Conservation (phyloP, 2,329 filamentous ascomycete genomes). For the Diplodia corticola region DNA sequence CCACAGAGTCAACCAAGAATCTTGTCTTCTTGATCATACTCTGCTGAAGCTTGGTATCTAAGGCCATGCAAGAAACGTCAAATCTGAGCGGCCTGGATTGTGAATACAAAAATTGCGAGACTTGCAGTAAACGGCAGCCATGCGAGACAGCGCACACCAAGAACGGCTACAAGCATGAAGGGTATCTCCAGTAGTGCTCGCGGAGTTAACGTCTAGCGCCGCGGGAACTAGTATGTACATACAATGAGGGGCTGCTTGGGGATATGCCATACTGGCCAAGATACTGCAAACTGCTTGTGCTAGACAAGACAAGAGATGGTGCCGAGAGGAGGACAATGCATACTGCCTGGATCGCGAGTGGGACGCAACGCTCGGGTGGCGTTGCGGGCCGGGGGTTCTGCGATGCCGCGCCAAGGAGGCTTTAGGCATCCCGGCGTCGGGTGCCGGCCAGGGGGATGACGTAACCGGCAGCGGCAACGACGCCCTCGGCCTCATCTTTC, state of each 20-base stretch:
- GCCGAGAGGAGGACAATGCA: not conserved
- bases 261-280: too few species aligned
- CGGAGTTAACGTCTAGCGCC: too few species aligned
- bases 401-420: conserved; percentile 24
- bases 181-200: too few species aligned
- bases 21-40: not conserved
- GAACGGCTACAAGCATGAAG: too few species aligned
- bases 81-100: too few species aligned
- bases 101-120: too few species aligned
- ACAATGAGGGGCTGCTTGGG: not conserved
- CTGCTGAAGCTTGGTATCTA: not conserved
- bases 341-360: not conserved
- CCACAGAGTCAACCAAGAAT: not conserved
- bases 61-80: too few species aligned
- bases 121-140: too few species aligned
- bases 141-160: too few species aligned
- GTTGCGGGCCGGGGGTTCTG: conserved; percentile 31
- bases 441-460: not conserved
- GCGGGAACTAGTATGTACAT: too few species aligned
- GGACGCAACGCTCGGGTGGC: not conserved
- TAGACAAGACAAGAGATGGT: not conserved
- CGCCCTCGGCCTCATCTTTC: not conserved
- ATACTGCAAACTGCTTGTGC: not conserved
- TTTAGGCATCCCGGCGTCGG: conserved; percentile 23
- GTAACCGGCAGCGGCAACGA: not conserved